phyloP scores from a whole-genome alignment of 768 basidiomycete genomes.

The Suillus sp. region DNA sequence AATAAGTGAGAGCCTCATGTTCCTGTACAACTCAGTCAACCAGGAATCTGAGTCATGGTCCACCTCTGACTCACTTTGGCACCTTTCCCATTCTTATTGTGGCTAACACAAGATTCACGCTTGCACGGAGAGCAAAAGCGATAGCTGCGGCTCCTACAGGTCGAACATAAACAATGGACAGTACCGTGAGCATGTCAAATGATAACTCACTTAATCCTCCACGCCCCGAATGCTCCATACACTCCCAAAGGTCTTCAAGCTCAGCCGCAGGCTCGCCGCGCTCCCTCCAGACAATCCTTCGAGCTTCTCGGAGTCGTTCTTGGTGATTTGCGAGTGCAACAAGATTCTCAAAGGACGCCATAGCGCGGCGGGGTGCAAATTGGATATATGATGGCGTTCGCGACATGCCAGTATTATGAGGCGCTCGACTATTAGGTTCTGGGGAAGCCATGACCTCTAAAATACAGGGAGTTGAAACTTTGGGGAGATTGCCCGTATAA shows the following conservation, averaged over 20 bases:
- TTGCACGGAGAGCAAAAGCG: constrained; percentile 80
- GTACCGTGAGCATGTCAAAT: neutral
- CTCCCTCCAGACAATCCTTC: constrained; percentile 83
- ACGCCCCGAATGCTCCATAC: constrained; percentile 66
- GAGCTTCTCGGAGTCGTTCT: constrained; percentile 68
- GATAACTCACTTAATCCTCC: constrained; percentile 69
- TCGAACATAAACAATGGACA: constrained; percentile 1
- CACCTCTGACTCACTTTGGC: constrained; percentile 49
- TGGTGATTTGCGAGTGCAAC: constrained; percentile 85
- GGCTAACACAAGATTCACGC: constrained; percentile 78
- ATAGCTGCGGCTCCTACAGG: constrained; percentile 74
- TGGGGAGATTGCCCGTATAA: neutral
- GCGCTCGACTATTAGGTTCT: neutral
- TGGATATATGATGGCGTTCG: constrained; percentile 43
- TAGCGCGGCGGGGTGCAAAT: constrained; percentile 56
- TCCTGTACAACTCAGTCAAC: constrained; percentile 40
- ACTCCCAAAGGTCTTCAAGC: constrained; percentile 61
- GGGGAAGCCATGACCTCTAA: constrained; percentile 8
- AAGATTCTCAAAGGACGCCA: constrained; percentile 82
- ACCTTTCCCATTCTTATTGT: constrained; percentile 70
- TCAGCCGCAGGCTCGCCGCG: constrained; percentile 75
- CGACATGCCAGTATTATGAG: constrained; percentile 11
- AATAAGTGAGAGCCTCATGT: constrained; percentile 64
- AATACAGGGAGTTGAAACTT: neutral
- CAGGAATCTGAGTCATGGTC: neutral